Evolutionary conservation across 1,284 basidiomycete species (phyloP).

Genomic region (Inonotus hispidus): DNA sequence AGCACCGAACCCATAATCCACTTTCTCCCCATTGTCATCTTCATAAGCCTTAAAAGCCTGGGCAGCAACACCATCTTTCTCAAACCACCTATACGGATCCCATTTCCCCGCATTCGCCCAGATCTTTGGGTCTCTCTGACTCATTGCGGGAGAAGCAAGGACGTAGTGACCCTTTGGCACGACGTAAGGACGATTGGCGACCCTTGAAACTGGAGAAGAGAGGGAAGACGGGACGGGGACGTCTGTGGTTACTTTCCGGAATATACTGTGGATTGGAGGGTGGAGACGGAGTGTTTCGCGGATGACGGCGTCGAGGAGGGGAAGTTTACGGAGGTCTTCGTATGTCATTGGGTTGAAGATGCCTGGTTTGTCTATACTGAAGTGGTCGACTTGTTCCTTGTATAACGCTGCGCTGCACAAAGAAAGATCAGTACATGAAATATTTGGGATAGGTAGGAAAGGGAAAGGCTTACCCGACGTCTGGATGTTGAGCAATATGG

Average conservation of each 20-base stretch:
- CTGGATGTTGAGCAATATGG: conserved; percentile 80
- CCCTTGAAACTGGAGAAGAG: conserved; percentile 47
- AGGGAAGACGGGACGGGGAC: conserved; percentile 81
- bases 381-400: conserved; percentile 83
- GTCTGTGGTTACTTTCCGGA: conserved; percentile 85
- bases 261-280: conserved; percentile 88
- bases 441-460: too few relatives aligned
- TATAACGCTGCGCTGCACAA: conserved; percentile 75
- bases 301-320: conserved; percentile 84
- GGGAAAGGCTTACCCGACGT: conserved; percentile 60
- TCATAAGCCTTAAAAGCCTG: conserved; percentile 70
- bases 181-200: conserved; percentile 57
- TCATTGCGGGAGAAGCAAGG: conserved; percentile 84
- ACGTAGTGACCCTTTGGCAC: conserved; percentile 91
- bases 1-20: conserved; percentile 94
- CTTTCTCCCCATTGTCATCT: conserved; percentile 75
- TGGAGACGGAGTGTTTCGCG: conserved; percentile 91
- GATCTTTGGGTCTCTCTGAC: conserved; percentile 80
- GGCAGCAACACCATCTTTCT: conserved; percentile 69
- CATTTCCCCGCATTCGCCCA: conserved; percentile 76
- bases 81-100: conserved; percentile 84
- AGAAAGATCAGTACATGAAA: too few relatives aligned
- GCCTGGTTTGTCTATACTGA: conserved; percentile 70
- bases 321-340: conserved; percentile 81
- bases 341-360: conserved; percentile 77